These are phyloP conservation scores for Helminthosporium solani DNA, from an alignment of 2,329 filamentous ascomycete genomes.

Conservation along the genomic window DNA sequence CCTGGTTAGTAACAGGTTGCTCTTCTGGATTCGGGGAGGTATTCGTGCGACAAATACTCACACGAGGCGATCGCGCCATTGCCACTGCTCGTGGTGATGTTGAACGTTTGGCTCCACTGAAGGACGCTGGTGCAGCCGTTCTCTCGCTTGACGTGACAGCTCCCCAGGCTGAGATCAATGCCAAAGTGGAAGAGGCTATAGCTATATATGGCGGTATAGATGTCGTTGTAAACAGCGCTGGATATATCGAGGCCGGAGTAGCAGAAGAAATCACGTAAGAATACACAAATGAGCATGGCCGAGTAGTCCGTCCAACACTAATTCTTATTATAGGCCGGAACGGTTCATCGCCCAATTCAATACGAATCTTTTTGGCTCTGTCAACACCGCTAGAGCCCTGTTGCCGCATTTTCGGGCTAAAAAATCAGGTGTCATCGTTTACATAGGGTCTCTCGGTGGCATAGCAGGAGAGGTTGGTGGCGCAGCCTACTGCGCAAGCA, in stretches of 20 bases:
- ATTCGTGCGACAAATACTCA: slow-evolving; percentile 49
- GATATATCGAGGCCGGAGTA: slow-evolving; percentile 16
- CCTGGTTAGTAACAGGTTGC: slow-evolving; percentile 56
- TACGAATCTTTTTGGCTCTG: slow-evolving; percentile 46
- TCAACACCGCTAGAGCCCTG: slow-evolving; percentile 35
- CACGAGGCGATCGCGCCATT: slow-evolving; percentile 52
- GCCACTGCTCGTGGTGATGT: slow-evolving; percentile 49
- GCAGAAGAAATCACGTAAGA: slow-evolving; percentile 14
- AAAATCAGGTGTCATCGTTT: slow-evolving; percentile 43
- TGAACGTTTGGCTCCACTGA: slow-evolving; percentile 46
- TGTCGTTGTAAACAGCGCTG: slow-evolving; percentile 25
- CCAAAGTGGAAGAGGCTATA: slow-evolving; percentile 36
- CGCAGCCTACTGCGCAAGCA: slow-evolving; percentile 10
- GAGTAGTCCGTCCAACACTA: too few relatives aligned
- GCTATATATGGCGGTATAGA: slow-evolving; percentile 26
- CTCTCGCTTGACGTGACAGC: slow-evolving; percentile 53
- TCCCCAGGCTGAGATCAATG: slow-evolving; percentile 40
- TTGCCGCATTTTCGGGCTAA: slow-evolving; percentile 44
- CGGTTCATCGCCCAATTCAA: slow-evolving; percentile 35
- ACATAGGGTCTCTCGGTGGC: slow-evolving; percentile 19
- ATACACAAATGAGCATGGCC: neutral
- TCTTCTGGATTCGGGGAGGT: slow-evolving; percentile 54
- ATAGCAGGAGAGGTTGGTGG: slow-evolving; percentile 18
- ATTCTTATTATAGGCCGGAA: too few relatives aligned
- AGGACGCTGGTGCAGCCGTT: slow-evolving; percentile 46